Evolutionary conservation across 1,284 basidiomycete genomes (phyloP), one percentile per base, ranked within the genome.

Genomic region (Ustilago nuda): DNA sequence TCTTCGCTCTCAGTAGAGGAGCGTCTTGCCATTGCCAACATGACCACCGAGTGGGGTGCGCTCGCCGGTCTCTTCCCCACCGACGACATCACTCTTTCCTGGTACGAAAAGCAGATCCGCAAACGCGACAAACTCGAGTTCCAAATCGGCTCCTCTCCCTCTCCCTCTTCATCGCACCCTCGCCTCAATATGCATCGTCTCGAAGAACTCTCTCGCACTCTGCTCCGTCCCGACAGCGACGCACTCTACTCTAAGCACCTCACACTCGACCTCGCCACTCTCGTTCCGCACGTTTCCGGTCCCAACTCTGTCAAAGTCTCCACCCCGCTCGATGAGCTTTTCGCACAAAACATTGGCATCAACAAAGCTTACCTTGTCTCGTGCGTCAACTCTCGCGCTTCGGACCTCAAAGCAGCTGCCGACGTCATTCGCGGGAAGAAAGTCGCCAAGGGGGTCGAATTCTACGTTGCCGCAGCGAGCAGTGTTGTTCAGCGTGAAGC

Each of bases 11-110:
- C 91, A 0, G 89, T 99, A 51, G 96, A 99, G 84, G 95, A 99
- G 83, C 90, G 96, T 39, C 89, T 99, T 59, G 96, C 96, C 0
- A 98, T 99, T 61, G 66, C 76, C 61, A 86, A 87, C 78, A 99
- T 99, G 96, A 98, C 96, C 4, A 99, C 97, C 17, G 96, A 99
- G 86, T 99, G 96, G 96, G 96, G 96, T 57, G 96, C 96, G 1
- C 90, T 99, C 1, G 94, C 91, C 8, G 96, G 96, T 48, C 91
- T 98, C 13, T 99, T 99, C 88, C 95, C 96, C 0, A 92, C 95
- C 9, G 96, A 99, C 86, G 89, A 91, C 39, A 90, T 90, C 15
- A 90, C 94, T 7, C 86, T 95, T 43, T 86, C 91, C 30, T 99
- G 95, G 95, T 99, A 99, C 86, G 92, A 94, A 64, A 87, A 88